Conservation (phyloP, 345 rosid species). For the Sonneratia caseolaris region DNA sequence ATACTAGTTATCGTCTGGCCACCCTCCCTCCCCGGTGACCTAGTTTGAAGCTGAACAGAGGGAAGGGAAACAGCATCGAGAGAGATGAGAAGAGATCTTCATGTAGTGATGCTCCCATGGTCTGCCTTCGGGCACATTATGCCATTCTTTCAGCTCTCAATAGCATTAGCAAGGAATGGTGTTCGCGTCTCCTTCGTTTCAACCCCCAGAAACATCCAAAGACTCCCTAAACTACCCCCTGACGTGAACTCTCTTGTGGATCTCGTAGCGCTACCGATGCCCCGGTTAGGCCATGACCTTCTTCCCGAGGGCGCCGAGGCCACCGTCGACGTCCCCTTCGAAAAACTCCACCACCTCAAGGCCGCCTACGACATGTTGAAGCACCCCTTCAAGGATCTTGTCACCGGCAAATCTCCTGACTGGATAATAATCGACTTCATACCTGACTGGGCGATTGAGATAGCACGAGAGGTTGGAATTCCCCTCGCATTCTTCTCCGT, state of each 20-base stretch:
- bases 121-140: constrained; percentile 17
- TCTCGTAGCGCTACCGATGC: constrained; percentile 15
- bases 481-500: constrained; percentile 15
- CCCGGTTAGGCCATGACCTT: constrained; percentile 3
- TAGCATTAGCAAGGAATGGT: constrained; percentile 15
- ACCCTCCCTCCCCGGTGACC: too few species aligned
- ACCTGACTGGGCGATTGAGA: constrained; percentile 14
- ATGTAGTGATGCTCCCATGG: constrained; percentile 14
- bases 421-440: constrained; percentile 20
- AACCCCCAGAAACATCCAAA: constrained; percentile 16
- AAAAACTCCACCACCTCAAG: constrained; percentile 15
- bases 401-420: constrained; percentile 10
- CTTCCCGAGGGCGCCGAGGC: constrained; percentile 25
- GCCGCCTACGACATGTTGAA: constrained; percentile 23
- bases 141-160: constrained; percentile 17
- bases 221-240: constrained; percentile 23
- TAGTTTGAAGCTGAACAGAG: too few species aligned
- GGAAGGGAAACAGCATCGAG: too few species aligned
- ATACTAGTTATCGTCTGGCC: too few species aligned
- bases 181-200: constrained; percentile 15
- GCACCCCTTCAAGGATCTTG: constrained; percentile 16
- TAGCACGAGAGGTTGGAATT: constrained; percentile 14
- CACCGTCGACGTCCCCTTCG: constrained; percentile 23
- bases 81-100: background rate
- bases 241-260: background rate